Percentiles rank a stretch among this genome's conserved stretches.
Evolutionary conservation across 169 alveolate genomes (phyloP).

Genomic region (Neospora caninum): DNA sequence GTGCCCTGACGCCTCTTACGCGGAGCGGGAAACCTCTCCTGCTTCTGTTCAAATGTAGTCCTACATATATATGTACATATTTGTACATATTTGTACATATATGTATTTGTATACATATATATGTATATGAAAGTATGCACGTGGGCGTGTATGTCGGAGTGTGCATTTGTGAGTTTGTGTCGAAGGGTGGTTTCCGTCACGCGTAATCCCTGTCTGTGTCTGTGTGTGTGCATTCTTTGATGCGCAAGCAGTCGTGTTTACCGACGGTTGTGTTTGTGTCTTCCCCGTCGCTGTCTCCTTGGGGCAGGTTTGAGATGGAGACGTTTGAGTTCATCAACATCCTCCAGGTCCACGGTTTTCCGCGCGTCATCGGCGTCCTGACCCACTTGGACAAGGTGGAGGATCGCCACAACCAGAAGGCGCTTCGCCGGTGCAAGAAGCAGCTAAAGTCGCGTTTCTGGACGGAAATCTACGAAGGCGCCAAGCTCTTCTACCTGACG

Average conservation of each 20-base stretch:
- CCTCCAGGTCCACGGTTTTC: slow-evolving; percentile 87
- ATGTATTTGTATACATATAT: no score
- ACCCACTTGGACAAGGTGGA: slow-evolving; percentile 96
- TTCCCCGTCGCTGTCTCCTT: neutral
- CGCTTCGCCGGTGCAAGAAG: slow-evolving; percentile 51
- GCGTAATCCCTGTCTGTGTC: no score
- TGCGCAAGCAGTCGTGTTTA: neutral
- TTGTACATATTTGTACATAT: no score
- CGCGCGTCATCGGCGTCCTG: slow-evolving; percentile 87
- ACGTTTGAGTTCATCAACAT: slow-evolving; percentile 98
- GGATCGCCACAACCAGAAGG: slow-evolving; percentile 4
- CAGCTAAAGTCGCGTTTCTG: slow-evolving; percentile 82
- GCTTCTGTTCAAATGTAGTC: no score
- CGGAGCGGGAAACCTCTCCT: no score
- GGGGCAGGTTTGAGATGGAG: slow-evolving; percentile 95
- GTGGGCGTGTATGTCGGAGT: no score
- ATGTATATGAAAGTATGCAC: no score
- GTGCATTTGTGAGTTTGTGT: no score
- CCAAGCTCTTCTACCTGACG: slow-evolving; percentile 95
- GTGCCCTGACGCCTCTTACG: no score
- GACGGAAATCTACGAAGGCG: slow-evolving; percentile 98
- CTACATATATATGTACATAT: no score
- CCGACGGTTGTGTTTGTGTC: neutral
- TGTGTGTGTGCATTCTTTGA: neutral
- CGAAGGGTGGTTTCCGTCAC: no score